Percentiles rank a stretch among this genome's conserved stretches.
phyloP scores from a whole-genome alignment of 257 asterid genomes.

The Plectranthus barbatus region DNA sequence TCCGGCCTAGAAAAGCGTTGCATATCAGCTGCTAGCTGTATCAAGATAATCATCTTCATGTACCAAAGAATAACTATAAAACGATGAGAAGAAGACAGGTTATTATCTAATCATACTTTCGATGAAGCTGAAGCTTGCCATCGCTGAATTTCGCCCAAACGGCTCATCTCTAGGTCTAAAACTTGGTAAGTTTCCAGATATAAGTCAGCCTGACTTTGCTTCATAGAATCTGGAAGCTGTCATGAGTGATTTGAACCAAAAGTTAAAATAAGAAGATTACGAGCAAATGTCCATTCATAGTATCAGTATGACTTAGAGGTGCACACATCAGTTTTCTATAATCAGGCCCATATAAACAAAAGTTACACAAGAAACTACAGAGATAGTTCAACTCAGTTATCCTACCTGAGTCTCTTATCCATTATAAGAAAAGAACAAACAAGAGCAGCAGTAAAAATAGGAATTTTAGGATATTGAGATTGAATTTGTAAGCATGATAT shows the following conservation, averaged over 20 bases:
- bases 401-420: no score
- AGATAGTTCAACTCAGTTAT: no score
- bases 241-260: slow-evolving; percentile 7
- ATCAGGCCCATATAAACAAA: no score
- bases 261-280: neutral
- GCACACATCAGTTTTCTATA: no score
- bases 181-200: slow-evolving; percentile 98
- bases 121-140: slow-evolving; percentile 98
- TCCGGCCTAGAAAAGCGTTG: slow-evolving; percentile 99
- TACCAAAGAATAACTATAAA: slow-evolving; percentile 9
- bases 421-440: no score
- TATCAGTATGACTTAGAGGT: no score
- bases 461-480: no score
- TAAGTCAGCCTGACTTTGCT: slow-evolving; percentile 93
- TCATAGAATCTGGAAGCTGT: slow-evolving; percentile 98
- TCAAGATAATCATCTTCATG: slow-evolving; percentile 24
- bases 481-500: no score
- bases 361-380: no score
- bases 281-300: no score
- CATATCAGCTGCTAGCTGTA: slow-evolving; percentile 97
- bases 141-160: slow-evolving; percentile 93
- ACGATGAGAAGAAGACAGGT: neutral
- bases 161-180: slow-evolving; percentile 95
- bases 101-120: slow-evolving; percentile 40
- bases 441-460: no score